Evolutionary conservation across 2,329 filamentous ascomycete genomes (phyloP).

Genomic region (Parasarocladium wereldwijsianum): DNA sequence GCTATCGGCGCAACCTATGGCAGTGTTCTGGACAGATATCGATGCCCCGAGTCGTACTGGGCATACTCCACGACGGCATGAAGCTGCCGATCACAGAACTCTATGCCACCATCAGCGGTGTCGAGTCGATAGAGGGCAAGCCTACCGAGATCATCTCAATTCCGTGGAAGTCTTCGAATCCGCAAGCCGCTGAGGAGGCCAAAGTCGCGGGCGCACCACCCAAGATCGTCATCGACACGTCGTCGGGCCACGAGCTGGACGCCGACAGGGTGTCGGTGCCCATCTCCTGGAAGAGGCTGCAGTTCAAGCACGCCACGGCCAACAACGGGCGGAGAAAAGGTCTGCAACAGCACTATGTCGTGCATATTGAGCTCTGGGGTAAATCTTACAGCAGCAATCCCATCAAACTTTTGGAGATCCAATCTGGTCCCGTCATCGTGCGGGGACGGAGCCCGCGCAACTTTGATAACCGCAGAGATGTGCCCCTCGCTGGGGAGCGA

Average conservation of each 20-base stretch:
- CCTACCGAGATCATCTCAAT: conserved; percentile 89
- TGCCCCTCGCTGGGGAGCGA: conserved; percentile 51
- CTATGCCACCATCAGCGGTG: conserved; percentile 68
- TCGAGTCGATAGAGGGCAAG: conserved; percentile 87
- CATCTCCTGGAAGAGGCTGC: conserved; percentile 83
- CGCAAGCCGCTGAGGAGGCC: conserved; percentile 34
- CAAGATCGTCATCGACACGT: conserved; percentile 38
- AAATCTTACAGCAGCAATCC: conserved; percentile 55
- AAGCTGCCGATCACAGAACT: conserved; percentile 65
- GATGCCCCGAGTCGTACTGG: conserved; percentile 56
- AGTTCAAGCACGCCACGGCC: conserved; percentile 91
- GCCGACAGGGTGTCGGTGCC: conserved; percentile 66
- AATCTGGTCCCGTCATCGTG: conserved; percentile 88
- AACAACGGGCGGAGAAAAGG: conserved; percentile 93
- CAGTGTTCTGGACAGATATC: conserved; percentile 83
- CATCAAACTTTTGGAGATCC: conserved; percentile 66
- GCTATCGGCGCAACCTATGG: conserved; percentile 88
- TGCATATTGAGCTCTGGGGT: conserved; percentile 70
- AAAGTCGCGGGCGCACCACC: conserved; percentile 37
- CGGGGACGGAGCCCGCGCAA: conserved; percentile 85
- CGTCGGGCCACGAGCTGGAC: conserved; percentile 54
- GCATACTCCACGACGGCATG: conserved; percentile 57
- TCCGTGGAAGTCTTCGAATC: conserved; percentile 73
- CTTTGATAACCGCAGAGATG: conserved; percentile 81
- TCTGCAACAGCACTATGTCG: conserved; percentile 85